Base-by-base conservation (phyloP, 2,329 filamentous ascomycete genomes). In the Parastagonospora avenae region DNA sequence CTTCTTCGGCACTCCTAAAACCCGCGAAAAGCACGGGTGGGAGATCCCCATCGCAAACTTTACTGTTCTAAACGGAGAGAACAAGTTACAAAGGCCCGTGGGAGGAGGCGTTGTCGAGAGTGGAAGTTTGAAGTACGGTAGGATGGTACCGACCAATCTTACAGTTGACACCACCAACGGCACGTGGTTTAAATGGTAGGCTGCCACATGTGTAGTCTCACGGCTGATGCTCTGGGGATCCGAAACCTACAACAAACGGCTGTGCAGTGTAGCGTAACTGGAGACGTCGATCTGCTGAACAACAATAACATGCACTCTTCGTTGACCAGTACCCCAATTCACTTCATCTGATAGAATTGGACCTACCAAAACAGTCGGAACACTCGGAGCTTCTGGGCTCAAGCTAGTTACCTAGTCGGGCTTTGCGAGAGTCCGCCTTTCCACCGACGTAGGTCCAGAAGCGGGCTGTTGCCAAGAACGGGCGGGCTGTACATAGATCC, bases 41-140 rank as follows among this genome's bases (percentile, higher is more conserved):
- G 88, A 91, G 65, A 80, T 90, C 37, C 79, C 82, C 1, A 71
- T 91, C 15, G 87, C 86, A 1, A 89, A 88, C 66, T 91, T 91
- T 65, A 88, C 86, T 0, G 85, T 91, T 8, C 68, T 80, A 53
- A 79, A 72, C 24, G 86, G 85, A 0, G 85, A 79, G 50, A 90
- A 89, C 59, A 80, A 75, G 54, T 65, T 90, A 40, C 67, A 77
- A 54, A 66, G 82, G 12, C 77, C 79, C 8, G 77, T 81, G 27
- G 79, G 71, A 3, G 76, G 77, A 14, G 80, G 79, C 2, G 58
- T 77, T 1, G 81, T 81, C 0, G 81, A 86, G 71, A 81, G 79
- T 43, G 85, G 85, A 1, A 81, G 77, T 29, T 63, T 88, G 56
- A 82, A 81, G 63, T 75, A 72, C n/a, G 78, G 78, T 8, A 63